phyloP scores from a whole-genome alignment of 2,329 filamentous ascomycete species.

The Pseudogymnoascus sp. region DNA sequence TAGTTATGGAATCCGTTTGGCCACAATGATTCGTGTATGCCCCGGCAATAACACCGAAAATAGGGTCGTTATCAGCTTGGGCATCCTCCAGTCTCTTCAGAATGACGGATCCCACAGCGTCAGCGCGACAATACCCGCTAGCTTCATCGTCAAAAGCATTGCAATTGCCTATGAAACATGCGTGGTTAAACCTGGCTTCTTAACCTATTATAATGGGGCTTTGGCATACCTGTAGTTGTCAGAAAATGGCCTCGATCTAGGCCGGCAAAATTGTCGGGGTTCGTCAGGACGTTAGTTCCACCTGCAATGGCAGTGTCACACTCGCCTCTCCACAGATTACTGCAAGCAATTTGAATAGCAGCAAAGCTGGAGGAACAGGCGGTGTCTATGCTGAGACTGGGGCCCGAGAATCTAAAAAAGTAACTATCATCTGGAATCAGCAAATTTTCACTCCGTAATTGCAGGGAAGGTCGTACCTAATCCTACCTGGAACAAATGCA shows the following conservation, averaged over 20 bases:
- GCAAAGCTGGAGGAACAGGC: conserved; percentile 30
- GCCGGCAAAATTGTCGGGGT: conserved; percentile 17
- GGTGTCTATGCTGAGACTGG: conserved; percentile 28
- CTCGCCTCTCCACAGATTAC: conserved; percentile 15
- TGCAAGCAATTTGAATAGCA: conserved; percentile 13
- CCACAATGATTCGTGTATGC: conserved; percentile 73
- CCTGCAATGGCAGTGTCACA: conserved; percentile 17
- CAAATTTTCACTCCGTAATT: not conserved
- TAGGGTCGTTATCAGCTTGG: conserved; percentile 37
- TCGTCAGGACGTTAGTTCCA: conserved; percentile 18
- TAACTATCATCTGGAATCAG: conserved; percentile 16
- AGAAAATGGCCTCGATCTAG: conserved; percentile 41
- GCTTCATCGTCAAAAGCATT: conserved; percentile 39
- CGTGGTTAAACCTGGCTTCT: not conserved
- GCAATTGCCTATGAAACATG: conserved; percentile 31
- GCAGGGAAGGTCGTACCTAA: conserved; percentile 18
- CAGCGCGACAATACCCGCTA: conserved; percentile 43
- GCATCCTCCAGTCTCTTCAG: conserved; percentile 41
- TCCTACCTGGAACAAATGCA: conserved; percentile 20
- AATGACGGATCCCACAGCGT: conserved; percentile 38
- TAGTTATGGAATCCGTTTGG: conserved; percentile 71
- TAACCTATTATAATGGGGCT: conserved; percentile 43
- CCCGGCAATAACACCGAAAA: conserved; percentile 51
- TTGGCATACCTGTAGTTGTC: conserved; percentile 72
- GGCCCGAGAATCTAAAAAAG: conserved; percentile 32